Evolutionary conservation across 768 basidiomycete genomes (phyloP).

Genomic region (Ramaria sp.): DNA sequence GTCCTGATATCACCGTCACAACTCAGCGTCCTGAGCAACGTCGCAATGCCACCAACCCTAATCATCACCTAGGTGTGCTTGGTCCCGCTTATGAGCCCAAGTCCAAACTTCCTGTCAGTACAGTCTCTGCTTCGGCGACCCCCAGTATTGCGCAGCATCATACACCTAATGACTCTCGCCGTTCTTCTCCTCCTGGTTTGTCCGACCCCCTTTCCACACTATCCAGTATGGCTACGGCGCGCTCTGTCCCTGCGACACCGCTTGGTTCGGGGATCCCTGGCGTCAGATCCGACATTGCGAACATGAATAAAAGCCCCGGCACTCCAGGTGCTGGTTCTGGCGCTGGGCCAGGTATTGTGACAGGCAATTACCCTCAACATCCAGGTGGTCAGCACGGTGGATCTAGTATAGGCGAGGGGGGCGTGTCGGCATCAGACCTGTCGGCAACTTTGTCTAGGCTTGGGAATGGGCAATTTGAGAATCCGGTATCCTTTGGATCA

Average conservation of each 20-base stretch:
- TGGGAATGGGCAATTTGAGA: constrained; percentile 46
- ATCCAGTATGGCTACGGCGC: constrained; percentile 25
- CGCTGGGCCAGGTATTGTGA: background rate
- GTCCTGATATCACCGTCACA: constrained; percentile 43
- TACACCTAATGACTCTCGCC: constrained; percentile 44
- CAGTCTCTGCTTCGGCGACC: constrained; percentile 49
- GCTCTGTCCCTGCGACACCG: constrained; percentile 80
- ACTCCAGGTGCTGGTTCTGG: constrained; percentile 40
- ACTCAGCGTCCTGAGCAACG: constrained; percentile 38
- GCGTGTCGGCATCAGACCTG: constrained; percentile 42
- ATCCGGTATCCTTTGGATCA: constrained; percentile 41
- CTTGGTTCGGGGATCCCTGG: constrained; percentile 36
- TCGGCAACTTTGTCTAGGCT: constrained; percentile 66
- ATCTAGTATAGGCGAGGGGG: constrained; percentile 8
- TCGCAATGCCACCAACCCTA: constrained; percentile 66
- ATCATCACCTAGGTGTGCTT: constrained; percentile 34
- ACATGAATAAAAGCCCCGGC: constrained; percentile 55
- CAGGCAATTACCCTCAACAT: background rate
- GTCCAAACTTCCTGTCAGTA: constrained; percentile 29
- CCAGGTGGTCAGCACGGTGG: background rate
- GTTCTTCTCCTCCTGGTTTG: constrained; percentile 60
- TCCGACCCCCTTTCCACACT: constrained; percentile 49
- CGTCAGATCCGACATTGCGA: constrained; percentile 19
- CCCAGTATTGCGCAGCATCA: constrained; percentile 50
- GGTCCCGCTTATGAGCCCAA: constrained; percentile 42